A percentile compares a stretch with the other conserved stretches of the same genome.
These are phyloP conservation scores for Hyphodiscus hymeniophilus DNA, from an alignment of 495 filamentous ascomycete genomes.

Conservation along the genomic window DNA sequence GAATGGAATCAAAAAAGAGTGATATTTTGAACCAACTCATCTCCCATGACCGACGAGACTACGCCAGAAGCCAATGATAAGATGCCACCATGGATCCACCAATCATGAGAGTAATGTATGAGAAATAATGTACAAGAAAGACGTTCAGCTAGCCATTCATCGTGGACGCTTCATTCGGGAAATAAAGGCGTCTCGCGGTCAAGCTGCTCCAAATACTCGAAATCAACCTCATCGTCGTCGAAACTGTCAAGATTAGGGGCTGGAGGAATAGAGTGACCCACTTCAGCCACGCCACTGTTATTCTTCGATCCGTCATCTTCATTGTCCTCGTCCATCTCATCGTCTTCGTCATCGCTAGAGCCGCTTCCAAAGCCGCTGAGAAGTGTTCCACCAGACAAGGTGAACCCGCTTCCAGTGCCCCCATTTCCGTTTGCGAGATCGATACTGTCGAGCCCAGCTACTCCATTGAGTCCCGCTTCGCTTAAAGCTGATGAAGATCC, in stretches of 20 bases:
- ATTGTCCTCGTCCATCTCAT: constrained; percentile 84
- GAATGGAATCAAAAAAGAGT: constrained; percentile 10
- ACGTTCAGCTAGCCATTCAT: constrained; percentile 10
- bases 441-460: constrained; percentile 58
- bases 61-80: constrained; percentile 1
- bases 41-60: constrained; percentile 9
- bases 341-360: constrained; percentile 93
- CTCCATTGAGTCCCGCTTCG: constrained; percentile 60
- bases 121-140: constrained; percentile 21
- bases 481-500: constrained; percentile 61
- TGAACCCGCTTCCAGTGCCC: constrained; percentile 49
- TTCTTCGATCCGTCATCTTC: constrained; percentile 41
- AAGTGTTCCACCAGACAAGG: constrained; percentile 58
- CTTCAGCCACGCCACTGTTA: constrained; percentile 21
- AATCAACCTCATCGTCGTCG: constrained; percentile 23
- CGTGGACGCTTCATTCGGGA: constrained; percentile 18
- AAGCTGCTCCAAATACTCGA: constrained; percentile 24
- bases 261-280: constrained; percentile 26
- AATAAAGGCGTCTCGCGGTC: constrained; percentile 25
- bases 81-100: constrained; percentile 4
- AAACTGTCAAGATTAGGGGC: constrained; percentile 25
- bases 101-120: not conserved
- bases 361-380: constrained; percentile 90
- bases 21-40: constrained; percentile 6
- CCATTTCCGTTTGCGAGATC: constrained; percentile 63